Conservation (phyloP, 805 yeast genomes). For the Hyphopichia homilentoma region DNA sequence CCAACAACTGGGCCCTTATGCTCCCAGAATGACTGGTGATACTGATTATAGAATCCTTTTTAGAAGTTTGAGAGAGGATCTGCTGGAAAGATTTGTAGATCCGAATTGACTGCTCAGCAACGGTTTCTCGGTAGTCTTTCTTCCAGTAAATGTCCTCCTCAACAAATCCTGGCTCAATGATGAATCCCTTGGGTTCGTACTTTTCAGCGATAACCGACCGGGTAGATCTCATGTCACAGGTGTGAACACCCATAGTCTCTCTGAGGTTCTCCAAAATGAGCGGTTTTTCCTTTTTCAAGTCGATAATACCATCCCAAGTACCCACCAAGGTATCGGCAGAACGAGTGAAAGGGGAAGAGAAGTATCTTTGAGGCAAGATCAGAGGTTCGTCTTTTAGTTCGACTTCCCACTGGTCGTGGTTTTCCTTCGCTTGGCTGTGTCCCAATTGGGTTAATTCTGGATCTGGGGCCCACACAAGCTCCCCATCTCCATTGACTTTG, state of each 20-base stretch:
- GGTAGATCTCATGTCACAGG: constrained; percentile 46
- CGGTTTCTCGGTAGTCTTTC: constrained; percentile 35
- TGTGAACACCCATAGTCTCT: constrained; percentile 48
- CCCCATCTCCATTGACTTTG: constrained; percentile 41
- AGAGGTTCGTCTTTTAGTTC: constrained; percentile 26
- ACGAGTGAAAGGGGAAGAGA: constrained; percentile 49
- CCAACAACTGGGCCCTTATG: constrained; percentile 45
- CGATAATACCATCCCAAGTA: constrained; percentile 41
- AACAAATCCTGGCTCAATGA: constrained; percentile 40
- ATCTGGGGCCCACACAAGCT: constrained; percentile 49
- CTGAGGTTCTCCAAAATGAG: constrained; percentile 43
- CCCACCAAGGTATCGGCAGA: constrained; percentile 45
- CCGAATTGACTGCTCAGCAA: constrained; percentile 38
- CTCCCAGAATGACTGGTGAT: constrained; percentile 53
- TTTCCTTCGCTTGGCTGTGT: constrained; percentile 40
- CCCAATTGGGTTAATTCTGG: constrained; percentile 49
- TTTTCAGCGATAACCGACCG: constrained; percentile 34
- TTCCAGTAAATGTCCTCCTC: constrained; percentile 45
- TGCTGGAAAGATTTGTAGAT: constrained; percentile 33
- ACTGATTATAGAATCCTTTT: constrained; percentile 26
- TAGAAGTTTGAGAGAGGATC: constrained; percentile 20
- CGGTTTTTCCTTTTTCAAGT: constrained; percentile 24
- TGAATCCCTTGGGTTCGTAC: constrained; percentile 35
- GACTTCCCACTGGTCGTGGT: constrained; percentile 36
- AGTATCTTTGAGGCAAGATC: constrained; percentile 39